These are phyloP conservation scores for Chrysanthemum lavandulifolium DNA, from an alignment of 129 eudicot species.

Conservation along the genomic window DNA sequence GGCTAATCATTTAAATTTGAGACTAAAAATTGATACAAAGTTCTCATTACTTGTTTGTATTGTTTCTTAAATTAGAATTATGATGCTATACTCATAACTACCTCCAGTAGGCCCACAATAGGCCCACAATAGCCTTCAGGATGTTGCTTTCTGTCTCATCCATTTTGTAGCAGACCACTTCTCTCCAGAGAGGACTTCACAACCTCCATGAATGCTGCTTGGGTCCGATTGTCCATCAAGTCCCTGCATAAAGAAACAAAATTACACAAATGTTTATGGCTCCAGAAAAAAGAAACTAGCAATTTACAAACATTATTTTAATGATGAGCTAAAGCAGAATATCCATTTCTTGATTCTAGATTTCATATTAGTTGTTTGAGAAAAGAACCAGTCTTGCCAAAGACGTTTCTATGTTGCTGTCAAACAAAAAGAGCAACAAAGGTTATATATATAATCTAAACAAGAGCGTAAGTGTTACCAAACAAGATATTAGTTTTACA, in stretches of 20 bases:
- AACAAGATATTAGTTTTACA: too few species aligned
- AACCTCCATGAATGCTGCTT: constrained; percentile 88
- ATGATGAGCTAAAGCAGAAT: background rate
- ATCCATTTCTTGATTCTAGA: too few species aligned
- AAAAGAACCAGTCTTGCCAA: too few species aligned
- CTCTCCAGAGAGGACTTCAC: constrained; percentile 83
- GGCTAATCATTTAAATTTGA: background rate
- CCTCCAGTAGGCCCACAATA: background rate
- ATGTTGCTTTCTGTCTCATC: constrained; percentile 81
- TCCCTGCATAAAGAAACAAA: constrained; percentile 47
- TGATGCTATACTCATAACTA: constrained; percentile 23
- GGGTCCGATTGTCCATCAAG: constrained; percentile 85
- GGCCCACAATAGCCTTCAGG: constrained; percentile 18
- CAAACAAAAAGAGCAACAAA: too few species aligned
- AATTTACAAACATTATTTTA: background rate
- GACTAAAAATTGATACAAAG: constrained; percentile 8
- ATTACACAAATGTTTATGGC: background rate
- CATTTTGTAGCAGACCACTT: constrained; percentile 99
- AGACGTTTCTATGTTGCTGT: too few species aligned
- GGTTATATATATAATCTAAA: too few species aligned
- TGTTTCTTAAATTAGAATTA: constrained; percentile 10
- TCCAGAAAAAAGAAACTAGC: background rate
- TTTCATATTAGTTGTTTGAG: too few species aligned
- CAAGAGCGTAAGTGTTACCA: too few species aligned
- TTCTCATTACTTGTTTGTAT: constrained; percentile 22